Evolutionary conservation across 1,139 yeast species (phyloP), one percentile per base, ranked within the genome.

Genomic region (Tardiomyces digboiensis): DNA sequence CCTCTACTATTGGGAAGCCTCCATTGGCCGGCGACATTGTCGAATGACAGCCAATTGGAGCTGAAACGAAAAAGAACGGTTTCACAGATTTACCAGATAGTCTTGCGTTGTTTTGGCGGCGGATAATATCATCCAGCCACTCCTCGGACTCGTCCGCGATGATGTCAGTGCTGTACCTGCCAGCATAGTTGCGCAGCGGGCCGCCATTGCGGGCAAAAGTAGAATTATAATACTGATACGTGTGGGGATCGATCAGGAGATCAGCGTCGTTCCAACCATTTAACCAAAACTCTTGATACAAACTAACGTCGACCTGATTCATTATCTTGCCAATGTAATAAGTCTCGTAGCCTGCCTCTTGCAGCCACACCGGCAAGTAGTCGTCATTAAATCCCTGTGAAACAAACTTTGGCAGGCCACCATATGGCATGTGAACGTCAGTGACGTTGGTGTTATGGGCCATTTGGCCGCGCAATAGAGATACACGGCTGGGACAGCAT

Each of bases 381-480:
- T 38, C 37, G 18, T 42, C 42, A 16, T 44, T 44, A 38, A 42
- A 38, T 2, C 46, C 46, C 29, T 40, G 40, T 21, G 38, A 37
- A 19, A 42, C 38, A 29, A 42, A 44, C 29, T 44, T 44, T 8
- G 43, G 46, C 14, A 38, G 29, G 6, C 46, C 46, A 18, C 46
- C 46, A 33, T 44, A 44, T 12, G 46, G 45, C 13, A 42, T 36
- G 16, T 33, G 20, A 20, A 42, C 42, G 20, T 44, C 46, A 4
- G 46, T 44, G 23, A 44, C 46, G 26, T 44, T 39, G 19, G 46
- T 44, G 38, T 44, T 44, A 20, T 44, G 46, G 1, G 46, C 42
- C 13, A 38, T 26, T 19, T 36, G 38, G 5, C 46, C 46, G n/a
- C 42, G 36, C 40, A 37, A 23, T n/a, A 44, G 23, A 8, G 39